Evolutionary conservation across 2,329 filamentous ascomycete species (phyloP).

Genomic region (Chaetomium olivaceum): DNA sequence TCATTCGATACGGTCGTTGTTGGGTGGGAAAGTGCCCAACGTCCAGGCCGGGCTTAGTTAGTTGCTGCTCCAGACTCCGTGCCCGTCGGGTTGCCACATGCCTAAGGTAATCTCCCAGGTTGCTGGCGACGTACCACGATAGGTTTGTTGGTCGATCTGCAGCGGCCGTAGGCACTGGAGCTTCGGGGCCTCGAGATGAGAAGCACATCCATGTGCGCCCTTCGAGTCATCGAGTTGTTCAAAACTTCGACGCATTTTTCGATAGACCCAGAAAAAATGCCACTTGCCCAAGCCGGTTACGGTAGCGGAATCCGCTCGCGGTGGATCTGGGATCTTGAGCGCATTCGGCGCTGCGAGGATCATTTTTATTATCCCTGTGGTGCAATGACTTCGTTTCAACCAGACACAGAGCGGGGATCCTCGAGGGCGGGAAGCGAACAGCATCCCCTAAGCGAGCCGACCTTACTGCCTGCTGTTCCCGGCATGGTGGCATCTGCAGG

Average conservation of each 20-base stretch:
- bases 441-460: background rate
- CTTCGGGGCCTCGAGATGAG: background rate
- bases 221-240: background rate
- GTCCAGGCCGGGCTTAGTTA: background rate
- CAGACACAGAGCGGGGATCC: slow-evolving; percentile 9
- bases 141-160: background rate
- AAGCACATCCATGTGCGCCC: background rate
- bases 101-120: background rate
- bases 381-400: slow-evolving; percentile 7
- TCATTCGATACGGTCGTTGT: background rate
- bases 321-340: slow-evolving; percentile 7
- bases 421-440: background rate
- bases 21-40: background rate
- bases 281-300: background rate
- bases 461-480: slow-evolving; percentile 27
- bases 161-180: background rate
- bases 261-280: background rate
- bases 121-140: background rate
- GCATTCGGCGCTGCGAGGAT: background rate
- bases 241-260: background rate
- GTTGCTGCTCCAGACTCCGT: background rate
- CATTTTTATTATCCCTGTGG: background rate
- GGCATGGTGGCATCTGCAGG: slow-evolving; percentile 25
- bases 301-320: slow-evolving; percentile 3
- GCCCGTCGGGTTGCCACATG: background rate